phyloP scores from a whole-genome alignment of 1,284 basidiomycete genomes.

The Pterulicium gracile region DNA sequence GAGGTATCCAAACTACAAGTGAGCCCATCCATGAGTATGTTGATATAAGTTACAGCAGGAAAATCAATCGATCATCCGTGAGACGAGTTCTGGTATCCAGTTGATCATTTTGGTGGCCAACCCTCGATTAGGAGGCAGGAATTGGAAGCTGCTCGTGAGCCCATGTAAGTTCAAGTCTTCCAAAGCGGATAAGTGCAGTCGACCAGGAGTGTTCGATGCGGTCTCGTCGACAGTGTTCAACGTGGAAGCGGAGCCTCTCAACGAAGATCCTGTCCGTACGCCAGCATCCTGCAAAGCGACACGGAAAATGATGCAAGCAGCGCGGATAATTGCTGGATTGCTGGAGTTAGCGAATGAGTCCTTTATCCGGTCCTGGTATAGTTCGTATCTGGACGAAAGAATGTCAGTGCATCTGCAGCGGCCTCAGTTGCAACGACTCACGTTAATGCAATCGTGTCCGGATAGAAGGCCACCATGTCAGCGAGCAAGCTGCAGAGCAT shows the following conservation, averaged over 20 bases:
- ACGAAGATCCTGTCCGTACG: neutral
- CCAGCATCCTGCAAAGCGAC: slow-evolving; percentile 43
- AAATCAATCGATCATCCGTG: slow-evolving; percentile 35
- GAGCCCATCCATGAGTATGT: too few relatives aligned
- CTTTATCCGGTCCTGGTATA: slow-evolving; percentile 67
- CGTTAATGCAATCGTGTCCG: slow-evolving; percentile 68
- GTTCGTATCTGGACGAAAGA: slow-evolving; percentile 52
- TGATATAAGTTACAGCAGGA: too few relatives aligned
- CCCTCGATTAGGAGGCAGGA: slow-evolving; percentile 46
- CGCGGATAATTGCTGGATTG: slow-evolving; percentile 59
- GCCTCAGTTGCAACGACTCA: slow-evolving; percentile 28
- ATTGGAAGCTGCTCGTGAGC: slow-evolving; percentile 55
- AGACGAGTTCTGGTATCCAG: slow-evolving; percentile 61
- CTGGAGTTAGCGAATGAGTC: slow-evolving; percentile 68
- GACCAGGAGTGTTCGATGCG: slow-evolving; percentile 25
- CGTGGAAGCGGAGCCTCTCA: slow-evolving; percentile 50
- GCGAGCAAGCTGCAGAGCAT: slow-evolving; percentile 72
- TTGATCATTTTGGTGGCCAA: slow-evolving; percentile 56
- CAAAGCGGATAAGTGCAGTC: slow-evolving; percentile 41
- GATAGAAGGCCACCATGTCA: slow-evolving; percentile 61
- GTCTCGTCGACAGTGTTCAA: slow-evolving; percentile 52
- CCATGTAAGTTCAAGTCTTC: slow-evolving; percentile 66
- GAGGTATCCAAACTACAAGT: slow-evolving; percentile 11
- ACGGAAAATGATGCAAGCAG: slow-evolving; percentile 67
- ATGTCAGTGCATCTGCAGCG: slow-evolving; percentile 7